These are phyloP conservation scores for Clonostachys rhizophaga DNA, from an alignment of 2,329 filamentous ascomycete genomes.

Conservation along the genomic window DNA sequence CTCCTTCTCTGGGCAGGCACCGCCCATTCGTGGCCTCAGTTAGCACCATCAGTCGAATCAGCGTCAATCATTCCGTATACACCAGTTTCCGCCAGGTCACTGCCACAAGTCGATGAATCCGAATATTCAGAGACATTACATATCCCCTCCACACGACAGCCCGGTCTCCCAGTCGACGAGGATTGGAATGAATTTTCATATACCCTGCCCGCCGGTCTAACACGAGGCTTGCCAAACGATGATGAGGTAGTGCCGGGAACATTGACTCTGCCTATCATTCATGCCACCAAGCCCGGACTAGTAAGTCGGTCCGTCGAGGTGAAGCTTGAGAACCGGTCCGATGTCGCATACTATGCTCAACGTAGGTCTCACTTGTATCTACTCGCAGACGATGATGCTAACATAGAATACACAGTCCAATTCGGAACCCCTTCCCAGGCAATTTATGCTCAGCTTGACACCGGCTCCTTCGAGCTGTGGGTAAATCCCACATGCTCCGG, in stretches of 20 bases:
- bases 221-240: neutral
- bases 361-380: conserved; percentile 26
- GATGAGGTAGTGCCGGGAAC: conserved; percentile 8
- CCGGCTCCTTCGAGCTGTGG: conserved; percentile 46
- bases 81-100: neutral
- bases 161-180: neutral
- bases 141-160: neutral
- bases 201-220: neutral
- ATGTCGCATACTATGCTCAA: conserved; percentile 48
- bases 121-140: neutral
- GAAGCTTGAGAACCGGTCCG: conserved; percentile 42
- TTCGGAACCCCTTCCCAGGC: conserved; percentile 54
- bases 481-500: conserved; percentile 40
- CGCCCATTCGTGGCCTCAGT: neutral
- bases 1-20: neutral
- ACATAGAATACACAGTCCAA: conserved; percentile 39
- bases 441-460: conserved; percentile 67
- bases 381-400: neutral
- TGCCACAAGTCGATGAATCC: neutral
- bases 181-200: neutral
- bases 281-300: conserved; percentile 21
- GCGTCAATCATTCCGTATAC: neutral
- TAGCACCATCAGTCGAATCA: neutral
- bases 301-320: conserved; percentile 36
- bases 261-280: conserved; percentile 20